Evolutionary conservation across 2,329 filamentous ascomycete genomes (phyloP), one percentile per base, ranked within the genome.

Genomic region (Salinomyces thailandicus): DNA sequence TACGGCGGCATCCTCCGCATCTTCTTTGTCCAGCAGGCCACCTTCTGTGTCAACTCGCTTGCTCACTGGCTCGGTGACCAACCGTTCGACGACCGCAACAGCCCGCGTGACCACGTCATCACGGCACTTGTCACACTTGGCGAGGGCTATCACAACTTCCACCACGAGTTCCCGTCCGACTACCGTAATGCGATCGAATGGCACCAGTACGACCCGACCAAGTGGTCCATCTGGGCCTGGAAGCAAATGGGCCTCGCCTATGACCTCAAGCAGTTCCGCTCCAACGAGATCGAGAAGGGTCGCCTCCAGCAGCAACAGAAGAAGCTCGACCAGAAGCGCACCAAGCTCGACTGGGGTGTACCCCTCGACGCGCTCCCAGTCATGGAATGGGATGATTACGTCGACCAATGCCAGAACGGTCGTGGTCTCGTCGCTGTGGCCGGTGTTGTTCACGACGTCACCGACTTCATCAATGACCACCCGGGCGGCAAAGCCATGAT

Each of bases 101-200:
- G 81, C 43, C 85, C 85, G 46, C 80, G 85, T 60, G 85, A 93
- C 55, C 84, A 93, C 63, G 73, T 89, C 57, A 76, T 93, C 63
- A 93, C 85, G 27, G 85, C 85, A 30, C 66, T 93, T 13, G 79
- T 85, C 50, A 93, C 85, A 29, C 79, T 93, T 15, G 85, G 85
- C 33, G 85, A 87, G 65, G 85, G 85, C 18, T 93, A 93, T 68
- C 85, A 93, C 73, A 93, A 93, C 73, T 93, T 93, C 73, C 85
- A 93, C 67, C 85, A 93, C 72, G 85, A 93, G 62, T 93, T 93
- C 66, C 85, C 85, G 37, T 89, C 83, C 8, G 85, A 93, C 62
- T 93, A 91, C 75, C 83, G 85, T 59, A 93, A 93, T 60, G 85
- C 84, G 44, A 89, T 91, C 50, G 72, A 85, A 63, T 93, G 85